Evolutionary conservation across 805 yeast genomes (phyloP), one percentile per base, ranked within the genome.

Genomic region (Candida xiaguanensis): DNA sequence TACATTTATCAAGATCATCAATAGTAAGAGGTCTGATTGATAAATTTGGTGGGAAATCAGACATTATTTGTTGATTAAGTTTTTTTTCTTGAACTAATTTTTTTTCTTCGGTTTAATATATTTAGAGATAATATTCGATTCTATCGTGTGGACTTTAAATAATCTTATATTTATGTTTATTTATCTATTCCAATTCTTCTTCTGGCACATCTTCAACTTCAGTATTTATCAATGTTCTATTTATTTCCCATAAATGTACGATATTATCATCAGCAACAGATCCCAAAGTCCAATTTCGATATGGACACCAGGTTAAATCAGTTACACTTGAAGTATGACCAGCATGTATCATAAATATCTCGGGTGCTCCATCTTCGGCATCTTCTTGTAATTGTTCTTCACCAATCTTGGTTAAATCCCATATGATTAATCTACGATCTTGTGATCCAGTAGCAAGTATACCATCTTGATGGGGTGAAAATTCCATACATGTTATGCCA

Each of bases 341-440:
- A 27, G 95, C 95, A 56, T 88, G 96, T 82, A 88, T 84, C 89
- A 87, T 84, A 50, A 87, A 67, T 25, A 88, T 62, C 58, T 88
- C 96, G 4, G 95, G 91, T 19, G 84, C 84, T 28, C 95, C 96
- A 52, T 88, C 96, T 47, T 85, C 95, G 22, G 88, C 85, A 55
- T 88, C 96, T 49, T 87, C 96, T 48, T 80, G 89, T 11, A 72
- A 73, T 58, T 86, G 95, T 53, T 87, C 95, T 46, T 80, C 85
- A 3, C 96, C 96, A 26, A 88, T 82, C 49, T 77, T 80, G 34
- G 70, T 65, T 41, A 87, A 65, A 55, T 88, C 95, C 96, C 96
- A 87, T 4, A 88, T 49, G 25, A 86, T 80, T 12, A 85, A 76
- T 42, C 95, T 69, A 45, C 93, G 72, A 55, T 88, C 96, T 44